phyloP scores from a whole-genome alignment of 306 rosid genomes.

The Adenanthera pavonina region DNA sequence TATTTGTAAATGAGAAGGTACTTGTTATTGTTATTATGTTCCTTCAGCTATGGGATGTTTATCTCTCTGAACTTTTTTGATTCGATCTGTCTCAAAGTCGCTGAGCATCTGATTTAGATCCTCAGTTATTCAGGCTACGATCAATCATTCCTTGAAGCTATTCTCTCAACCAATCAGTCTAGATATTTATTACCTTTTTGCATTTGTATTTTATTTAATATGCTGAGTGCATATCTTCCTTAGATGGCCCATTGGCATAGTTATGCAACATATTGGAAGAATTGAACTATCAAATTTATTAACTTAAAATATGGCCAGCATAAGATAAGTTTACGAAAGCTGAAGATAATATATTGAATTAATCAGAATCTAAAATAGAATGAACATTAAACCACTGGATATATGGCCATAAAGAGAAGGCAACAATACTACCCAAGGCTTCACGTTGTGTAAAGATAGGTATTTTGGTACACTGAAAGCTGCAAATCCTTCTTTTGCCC shows the following conservation, averaged over 20 bases:
- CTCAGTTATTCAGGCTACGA: slow-evolving; percentile 14
- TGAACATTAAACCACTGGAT: background rate
- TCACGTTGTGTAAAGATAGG: slow-evolving; percentile 2
- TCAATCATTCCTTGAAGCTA: slow-evolving; percentile 11
- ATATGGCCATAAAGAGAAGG: background rate
- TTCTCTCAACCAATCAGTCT: background rate
- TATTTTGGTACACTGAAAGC: slow-evolving; percentile 4
- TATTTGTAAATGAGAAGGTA: slow-evolving; percentile 81
- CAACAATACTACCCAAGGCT: background rate
- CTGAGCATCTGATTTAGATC: background rate
- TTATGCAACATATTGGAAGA: slow-evolving; percentile 8
- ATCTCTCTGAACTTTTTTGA: background rate
- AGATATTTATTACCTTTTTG: background rate
- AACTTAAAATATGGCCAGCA: background rate
- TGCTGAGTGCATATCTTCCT: slow-evolving; percentile 27
- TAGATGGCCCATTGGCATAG: background rate
- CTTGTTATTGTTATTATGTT: slow-evolving; percentile 11
- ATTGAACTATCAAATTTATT: background rate
- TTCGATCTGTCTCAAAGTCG: background rate
- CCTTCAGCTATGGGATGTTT: background rate
- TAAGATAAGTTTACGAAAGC: background rate
- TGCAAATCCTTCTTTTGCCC: slow-evolving; percentile 19
- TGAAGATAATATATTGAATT: background rate
- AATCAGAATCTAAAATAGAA: background rate
- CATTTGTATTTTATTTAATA: background rate